Base-by-base conservation (phyloP, 2,329 filamentous ascomycete species). In the Aspergillus novofumigatus region DNA sequence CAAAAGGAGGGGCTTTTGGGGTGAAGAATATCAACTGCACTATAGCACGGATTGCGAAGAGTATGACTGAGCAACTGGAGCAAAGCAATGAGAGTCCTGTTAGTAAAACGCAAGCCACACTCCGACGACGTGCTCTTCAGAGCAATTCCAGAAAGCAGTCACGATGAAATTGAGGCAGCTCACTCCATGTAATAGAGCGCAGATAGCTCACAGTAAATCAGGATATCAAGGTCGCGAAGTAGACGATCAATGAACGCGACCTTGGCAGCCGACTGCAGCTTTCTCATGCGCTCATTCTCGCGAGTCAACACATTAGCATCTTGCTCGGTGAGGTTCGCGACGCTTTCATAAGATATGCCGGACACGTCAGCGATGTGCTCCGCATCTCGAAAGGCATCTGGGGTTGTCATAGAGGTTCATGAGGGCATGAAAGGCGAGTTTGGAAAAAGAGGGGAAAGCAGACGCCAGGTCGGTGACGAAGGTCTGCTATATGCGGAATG, bases 121-220 rank as follows among this genome's bases (percentile, higher is more conserved):
- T 38, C 32, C 14, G 14, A 38, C 14, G 6, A 38, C 2, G 6
- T 38, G 32, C 32, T 38, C 32, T 7, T 7, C 14, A 38, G 6
- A 38, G 32, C 14, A 38, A 20, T 17, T 23, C 5, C 20, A 44
- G 32, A 28, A 54, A 45, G 41, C 51, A 25, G 41, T 14, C 14
- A 38, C n/a, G 25, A 45, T 20, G 26, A 14, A 25, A 58, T 26
- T 51, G 56, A 53, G 29, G 54, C 54, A 35, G 66, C 81, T 65
- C 77, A 86, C 83, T 87, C 85, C 72, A 86, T 79, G 69, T 87
- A 84, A 70, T 87, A 87, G 57, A 86, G 71, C 7, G 80, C 78
- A 41, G 84, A 83, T 58, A 87, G 74, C 73, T 87, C 77, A 68
- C 84, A 81, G 72, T 85, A 87, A 55, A 86, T 79, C 50, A 85